These are phyloP conservation scores for Globisporangium yorkense DNA, from an alignment of 352 stramenopile species.

Conservation along the genomic window DNA sequence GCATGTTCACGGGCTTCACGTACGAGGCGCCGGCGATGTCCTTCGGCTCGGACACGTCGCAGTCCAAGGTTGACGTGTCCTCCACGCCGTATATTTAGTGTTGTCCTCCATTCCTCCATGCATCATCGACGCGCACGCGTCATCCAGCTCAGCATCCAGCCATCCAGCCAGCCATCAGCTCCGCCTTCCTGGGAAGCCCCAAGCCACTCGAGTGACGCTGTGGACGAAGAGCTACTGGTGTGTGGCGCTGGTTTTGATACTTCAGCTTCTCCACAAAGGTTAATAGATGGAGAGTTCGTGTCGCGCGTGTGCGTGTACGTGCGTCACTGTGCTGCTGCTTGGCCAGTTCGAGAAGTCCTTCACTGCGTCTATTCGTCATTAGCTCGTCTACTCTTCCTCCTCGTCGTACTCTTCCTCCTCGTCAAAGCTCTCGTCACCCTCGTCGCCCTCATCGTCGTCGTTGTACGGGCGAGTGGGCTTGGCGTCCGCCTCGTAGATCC, in stretches of 20 bases:
- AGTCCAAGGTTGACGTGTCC: conserved; percentile 81
- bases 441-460: conserved; percentile 23
- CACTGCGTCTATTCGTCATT: conserved; percentile 1
- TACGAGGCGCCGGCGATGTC: conserved; percentile 81
- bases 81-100: conserved; percentile 86
- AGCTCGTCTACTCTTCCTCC: conserved; percentile 23
- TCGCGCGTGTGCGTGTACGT: too few species aligned
- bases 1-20: conserved; percentile 86
- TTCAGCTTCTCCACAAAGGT: neutral
- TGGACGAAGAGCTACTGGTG: neutral
- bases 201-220: neutral
- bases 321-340: neutral
- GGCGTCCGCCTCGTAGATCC: conserved; percentile 46
- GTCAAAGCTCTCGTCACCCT: conserved; percentile 18
- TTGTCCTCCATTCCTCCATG: neutral
- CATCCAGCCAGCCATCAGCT: neutral
- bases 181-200: too few species aligned
- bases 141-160: neutral
- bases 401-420: conserved; percentile 13
- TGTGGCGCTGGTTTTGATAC: neutral
- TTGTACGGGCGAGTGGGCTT: conserved; percentile 24
- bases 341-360: neutral
- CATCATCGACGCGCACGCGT: too few species aligned
- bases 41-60: conserved; percentile 81
- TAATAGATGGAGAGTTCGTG: neutral